A percentile compares a stretch with the other conserved stretches of the same genome.
Conservation (phyloP, 1,139 yeast genomes). For the Geotrichum fermentans region DNA sequence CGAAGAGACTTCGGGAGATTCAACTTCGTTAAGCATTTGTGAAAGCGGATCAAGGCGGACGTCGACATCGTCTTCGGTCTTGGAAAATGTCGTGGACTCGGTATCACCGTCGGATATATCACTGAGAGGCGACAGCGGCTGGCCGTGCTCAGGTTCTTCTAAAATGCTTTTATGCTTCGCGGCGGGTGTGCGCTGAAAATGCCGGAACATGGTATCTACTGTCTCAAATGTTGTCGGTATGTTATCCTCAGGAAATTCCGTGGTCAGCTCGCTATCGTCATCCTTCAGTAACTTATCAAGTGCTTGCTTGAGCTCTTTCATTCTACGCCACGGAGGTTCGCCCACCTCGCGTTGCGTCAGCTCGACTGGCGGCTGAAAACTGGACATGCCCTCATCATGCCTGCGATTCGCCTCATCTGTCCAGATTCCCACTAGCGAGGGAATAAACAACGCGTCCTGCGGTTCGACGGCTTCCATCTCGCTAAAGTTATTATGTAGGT, state of each 20-base stretch:
- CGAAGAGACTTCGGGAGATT: not conserved
- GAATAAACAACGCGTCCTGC: conserved; percentile 16
- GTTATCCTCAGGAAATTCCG: not conserved
- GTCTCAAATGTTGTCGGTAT: conserved; percentile 31
- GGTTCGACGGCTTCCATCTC: conserved; percentile 40
- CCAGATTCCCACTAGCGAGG: conserved; percentile 49
- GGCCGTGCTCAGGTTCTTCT: no score
- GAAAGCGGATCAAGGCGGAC: conserved; percentile 5
- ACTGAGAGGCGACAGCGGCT: no score
- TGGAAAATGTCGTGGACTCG: no score
- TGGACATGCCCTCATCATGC: conserved; percentile 38
- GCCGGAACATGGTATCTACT: conserved; percentile 25
- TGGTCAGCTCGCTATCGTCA: not conserved
- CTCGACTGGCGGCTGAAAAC: conserved; percentile 31
- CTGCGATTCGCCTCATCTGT: conserved; percentile 59
- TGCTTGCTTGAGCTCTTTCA: conserved; percentile 36
- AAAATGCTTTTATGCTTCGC: no score
- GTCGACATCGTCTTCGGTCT: no score
- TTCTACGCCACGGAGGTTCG: conserved; percentile 41
- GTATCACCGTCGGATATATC: no score
- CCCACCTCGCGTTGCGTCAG: conserved; percentile 9
- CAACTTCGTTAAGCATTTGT: not conserved
- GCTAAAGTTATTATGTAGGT: conserved; percentile 48
- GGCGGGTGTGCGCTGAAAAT: no score
- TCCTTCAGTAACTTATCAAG: conserved; percentile 32